phyloP scores from a whole-genome alignment of 78 protist genomes.

The Diacronema lutheri region DNA sequence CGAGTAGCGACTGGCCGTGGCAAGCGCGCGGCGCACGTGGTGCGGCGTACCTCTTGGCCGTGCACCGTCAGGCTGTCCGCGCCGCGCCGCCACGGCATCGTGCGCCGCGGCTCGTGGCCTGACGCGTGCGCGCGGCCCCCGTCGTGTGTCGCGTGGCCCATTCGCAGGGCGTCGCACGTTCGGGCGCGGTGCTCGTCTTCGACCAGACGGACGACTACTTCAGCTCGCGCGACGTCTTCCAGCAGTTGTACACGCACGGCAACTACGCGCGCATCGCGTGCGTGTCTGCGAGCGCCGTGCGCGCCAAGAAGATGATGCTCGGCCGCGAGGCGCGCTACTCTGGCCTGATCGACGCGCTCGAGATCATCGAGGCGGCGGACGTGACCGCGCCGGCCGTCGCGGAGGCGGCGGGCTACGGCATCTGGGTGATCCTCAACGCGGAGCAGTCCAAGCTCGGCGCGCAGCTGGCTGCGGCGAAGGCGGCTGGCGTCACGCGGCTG shows the following conservation, averaged over 20 bases:
- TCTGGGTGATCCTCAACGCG: not conserved
- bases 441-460: not conserved
- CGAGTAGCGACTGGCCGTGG: no score
- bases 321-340: slow-evolving; percentile 16
- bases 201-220: not conserved
- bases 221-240: not conserved
- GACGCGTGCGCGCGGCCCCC: no score
- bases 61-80: no score
- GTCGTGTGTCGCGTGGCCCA: no score
- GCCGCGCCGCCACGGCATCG: no score
- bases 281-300: no score
- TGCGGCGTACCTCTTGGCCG: no score
- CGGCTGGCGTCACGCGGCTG: slow-evolving; percentile 1
- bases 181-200: not conserved
- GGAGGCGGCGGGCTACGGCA: no score
- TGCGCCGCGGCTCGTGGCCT: no score
- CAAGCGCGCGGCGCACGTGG: no score
- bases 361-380: not conserved
- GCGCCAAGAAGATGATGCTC: slow-evolving; percentile 15
- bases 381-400: no score
- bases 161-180: no score
- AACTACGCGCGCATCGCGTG: not conserved
- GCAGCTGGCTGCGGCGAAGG: not conserved
- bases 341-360: slow-evolving; percentile 1
- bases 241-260: not conserved